Evolutionary conservation across 2,329 filamentous ascomycete genomes (phyloP), one percentile per base, ranked within the genome.

Genomic region (Cordyceps tenuipes): DNA sequence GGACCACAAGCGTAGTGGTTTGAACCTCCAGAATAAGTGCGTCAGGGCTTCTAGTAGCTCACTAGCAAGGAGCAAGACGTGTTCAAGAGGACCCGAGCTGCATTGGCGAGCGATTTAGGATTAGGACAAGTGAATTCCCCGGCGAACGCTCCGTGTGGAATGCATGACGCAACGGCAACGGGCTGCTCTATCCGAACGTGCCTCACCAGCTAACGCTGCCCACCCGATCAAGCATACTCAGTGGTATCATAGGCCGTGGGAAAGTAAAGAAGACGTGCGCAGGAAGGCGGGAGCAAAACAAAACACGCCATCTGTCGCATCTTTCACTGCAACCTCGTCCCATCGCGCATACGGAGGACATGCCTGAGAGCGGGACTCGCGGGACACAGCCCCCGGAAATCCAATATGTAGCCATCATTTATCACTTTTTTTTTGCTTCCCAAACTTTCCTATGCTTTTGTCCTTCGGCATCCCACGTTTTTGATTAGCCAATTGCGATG

Each of bases 291-390:
- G n/a, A 17, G 31, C 26, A n/a, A 21, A 15, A n/a, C 12, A 17
- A 34, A 34, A 23, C 41, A 48, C 17, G 21, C 53, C 31, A 39
- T 47, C 53, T 56, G n/a, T 12, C 3, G 39, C 29, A 12, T 39
- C 43, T 26, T 49, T 5, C 9, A 44, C 53, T 39, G 53, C 53
- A 19, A 23, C 53, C 53, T 56, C 43, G 15, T 26, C 21, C 29
- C 53, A 39, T 56, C 53, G 48, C 39, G 43, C 43, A 56, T 48
- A 39, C 29, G 29, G 29, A 29, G 29, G 29, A 29, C 43, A 44
- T 48, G 53, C 53, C 53, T n/a, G 39, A 48, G 43, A 26, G 53
- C 53, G 43, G 53, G 53, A 47, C 53, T 47, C 13, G 21, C n/a
- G 23, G 29, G 19, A 48, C 53, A 47, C 53, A 47, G 53, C 53